These are phyloP conservation scores for Verticillium dahliae DNA, from an alignment of 2,329 filamentous ascomycete genomes.

Conservation along the genomic window DNA sequence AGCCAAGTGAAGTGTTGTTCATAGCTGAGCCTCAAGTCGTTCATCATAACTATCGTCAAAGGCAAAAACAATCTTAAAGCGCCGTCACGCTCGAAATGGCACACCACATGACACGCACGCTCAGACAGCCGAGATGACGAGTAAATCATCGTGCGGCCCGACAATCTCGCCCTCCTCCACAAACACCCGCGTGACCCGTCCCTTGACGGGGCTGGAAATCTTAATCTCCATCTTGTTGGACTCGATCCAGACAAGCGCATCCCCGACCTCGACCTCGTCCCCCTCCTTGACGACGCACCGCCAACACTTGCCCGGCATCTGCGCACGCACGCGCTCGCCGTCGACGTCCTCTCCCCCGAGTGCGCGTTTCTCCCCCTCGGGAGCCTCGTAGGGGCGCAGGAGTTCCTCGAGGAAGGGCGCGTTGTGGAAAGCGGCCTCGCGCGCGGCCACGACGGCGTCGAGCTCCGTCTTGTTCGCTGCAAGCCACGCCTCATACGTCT, in stretches of 20 bases:
- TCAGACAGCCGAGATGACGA: constrained; percentile 13
- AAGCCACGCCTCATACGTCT: constrained; percentile 24
- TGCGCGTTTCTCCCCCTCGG: not conserved
- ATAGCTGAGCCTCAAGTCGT: no score
- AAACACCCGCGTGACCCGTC: constrained; percentile 17
- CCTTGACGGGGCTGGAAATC: constrained; percentile 20
- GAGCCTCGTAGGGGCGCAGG: constrained; percentile 16
- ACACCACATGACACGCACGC: not conserved
- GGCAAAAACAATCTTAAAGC: no score
- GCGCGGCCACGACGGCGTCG: constrained; percentile 9
- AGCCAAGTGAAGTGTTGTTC: no score
- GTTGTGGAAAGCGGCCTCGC: constrained; percentile 17
- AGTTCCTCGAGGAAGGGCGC: constrained; percentile 22
- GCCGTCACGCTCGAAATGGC: not conserved
- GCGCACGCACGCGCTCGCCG: constrained; percentile 20
- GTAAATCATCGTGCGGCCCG: constrained; percentile 19
- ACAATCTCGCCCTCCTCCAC: constrained; percentile 21
- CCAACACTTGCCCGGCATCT: constrained; percentile 27
- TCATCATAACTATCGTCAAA: no score
- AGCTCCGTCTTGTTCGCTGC: constrained; percentile 19
- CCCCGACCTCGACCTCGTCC: constrained; percentile 17
- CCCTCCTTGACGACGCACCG: constrained; percentile 20
- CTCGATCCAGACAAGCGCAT: constrained; percentile 24
- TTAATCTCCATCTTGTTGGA: constrained; percentile 32
- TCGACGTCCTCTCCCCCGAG: not conserved